Conservation (phyloP, 352 stramenopile genomes). For the Globisporangium canariense region DNA sequence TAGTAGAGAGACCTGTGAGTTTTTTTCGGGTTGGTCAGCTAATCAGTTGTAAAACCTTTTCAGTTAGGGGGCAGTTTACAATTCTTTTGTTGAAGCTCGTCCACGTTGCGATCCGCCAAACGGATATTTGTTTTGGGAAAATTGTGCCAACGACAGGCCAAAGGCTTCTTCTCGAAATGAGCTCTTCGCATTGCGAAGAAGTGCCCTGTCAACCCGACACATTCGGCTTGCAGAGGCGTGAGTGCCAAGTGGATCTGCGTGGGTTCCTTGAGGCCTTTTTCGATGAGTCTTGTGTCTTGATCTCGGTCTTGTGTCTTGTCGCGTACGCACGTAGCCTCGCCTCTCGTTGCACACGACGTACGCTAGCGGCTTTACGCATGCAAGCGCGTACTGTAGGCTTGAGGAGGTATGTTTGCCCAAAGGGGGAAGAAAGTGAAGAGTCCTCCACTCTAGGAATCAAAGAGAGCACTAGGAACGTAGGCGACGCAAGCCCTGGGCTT, state of each 20-base stretch:
- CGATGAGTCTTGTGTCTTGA: not conserved
- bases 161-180: not conserved
- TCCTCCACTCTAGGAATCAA: no score
- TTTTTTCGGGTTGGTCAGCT: no score
- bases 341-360: not conserved
- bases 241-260: not conserved
- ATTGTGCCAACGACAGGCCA: not conserved
- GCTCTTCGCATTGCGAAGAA: not conserved
- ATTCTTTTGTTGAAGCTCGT: not conserved
- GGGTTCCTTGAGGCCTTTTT: not conserved
- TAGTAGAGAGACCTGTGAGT: no score
- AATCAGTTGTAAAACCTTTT: no score
- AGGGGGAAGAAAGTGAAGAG: not conserved
- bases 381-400: conserved; percentile 2
- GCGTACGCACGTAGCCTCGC: not conserved
- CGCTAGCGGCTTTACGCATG: not conserved
- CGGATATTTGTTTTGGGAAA: no score
- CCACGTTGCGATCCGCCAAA: not conserved
- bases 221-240: not conserved
- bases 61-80: no score
- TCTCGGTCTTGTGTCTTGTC: not conserved
- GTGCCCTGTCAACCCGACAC: no score
- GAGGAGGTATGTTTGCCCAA: not conserved
- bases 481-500: not conserved
- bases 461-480: not conserved